A percentile compares a stretch with the other conserved stretches of the same genome.
Conservation (phyloP, 306 rosid species). For the Gleditsia sinensis region DNA sequence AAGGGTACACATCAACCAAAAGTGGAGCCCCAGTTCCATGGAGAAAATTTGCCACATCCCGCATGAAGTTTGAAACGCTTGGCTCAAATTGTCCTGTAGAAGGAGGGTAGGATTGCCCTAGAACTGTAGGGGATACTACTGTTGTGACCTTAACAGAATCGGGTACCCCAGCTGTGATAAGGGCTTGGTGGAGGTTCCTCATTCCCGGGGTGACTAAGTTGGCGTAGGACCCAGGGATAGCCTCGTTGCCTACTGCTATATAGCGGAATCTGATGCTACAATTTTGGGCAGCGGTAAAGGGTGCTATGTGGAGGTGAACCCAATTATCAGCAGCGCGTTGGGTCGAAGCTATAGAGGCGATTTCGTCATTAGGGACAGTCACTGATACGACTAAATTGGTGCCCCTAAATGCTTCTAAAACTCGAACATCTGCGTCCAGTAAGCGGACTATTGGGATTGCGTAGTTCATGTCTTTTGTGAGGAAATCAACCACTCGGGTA, state of each 20-base stretch:
- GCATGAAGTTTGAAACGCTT: background rate
- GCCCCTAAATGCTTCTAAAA: background rate
- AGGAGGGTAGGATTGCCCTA: slow-evolving; percentile 4
- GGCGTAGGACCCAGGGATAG: background rate
- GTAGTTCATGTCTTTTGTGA: background rate
- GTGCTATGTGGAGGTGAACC: background rate
- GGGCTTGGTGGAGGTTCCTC: background rate
- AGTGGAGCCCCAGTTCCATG: background rate
- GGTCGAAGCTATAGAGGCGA: background rate
- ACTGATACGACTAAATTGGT: background rate
- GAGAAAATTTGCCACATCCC: background rate
- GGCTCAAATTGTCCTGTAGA: background rate
- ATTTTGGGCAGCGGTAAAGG: background rate
- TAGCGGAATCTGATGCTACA: slow-evolving; percentile 4
- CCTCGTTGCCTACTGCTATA: background rate
- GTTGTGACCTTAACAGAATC: background rate
- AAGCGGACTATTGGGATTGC: background rate
- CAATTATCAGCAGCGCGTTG: background rate
- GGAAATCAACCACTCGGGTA: background rate
- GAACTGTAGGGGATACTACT: background rate
- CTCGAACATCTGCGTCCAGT: background rate
- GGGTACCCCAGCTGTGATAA: background rate
- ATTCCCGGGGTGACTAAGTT: background rate
- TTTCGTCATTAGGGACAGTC: background rate
- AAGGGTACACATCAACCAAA: background rate